Evolutionary conservation across 768 basidiomycete genomes (phyloP).

Genomic region (Baorangia bicolor): DNA sequence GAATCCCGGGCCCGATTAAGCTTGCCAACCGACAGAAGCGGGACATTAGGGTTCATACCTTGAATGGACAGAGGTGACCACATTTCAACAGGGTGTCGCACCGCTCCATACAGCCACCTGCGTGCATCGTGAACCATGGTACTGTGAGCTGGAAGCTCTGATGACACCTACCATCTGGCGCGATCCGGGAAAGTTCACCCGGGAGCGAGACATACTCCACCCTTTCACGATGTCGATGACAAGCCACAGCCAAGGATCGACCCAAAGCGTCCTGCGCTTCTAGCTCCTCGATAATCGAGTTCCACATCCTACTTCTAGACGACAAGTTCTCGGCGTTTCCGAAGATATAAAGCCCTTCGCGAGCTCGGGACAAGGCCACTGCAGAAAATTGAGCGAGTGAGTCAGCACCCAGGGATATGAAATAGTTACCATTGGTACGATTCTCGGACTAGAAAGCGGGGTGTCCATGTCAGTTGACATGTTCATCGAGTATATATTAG

Average conservation of each 20-base stretch:
- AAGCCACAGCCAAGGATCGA: slow-evolving; percentile 52
- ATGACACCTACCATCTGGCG: slow-evolving; percentile 52
- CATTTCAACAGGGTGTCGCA: slow-evolving; percentile 55
- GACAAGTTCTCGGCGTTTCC: slow-evolving; percentile 62
- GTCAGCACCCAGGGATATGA: too few relatives aligned
- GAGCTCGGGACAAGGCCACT: slow-evolving; percentile 74
- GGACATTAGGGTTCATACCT: slow-evolving; percentile 36
- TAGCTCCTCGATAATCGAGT: slow-evolving; percentile 54
- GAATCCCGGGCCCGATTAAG: background rate
- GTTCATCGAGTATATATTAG: background rate
- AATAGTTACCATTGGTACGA: slow-evolving; percentile 49
- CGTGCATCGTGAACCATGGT: background rate
- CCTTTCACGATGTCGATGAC: slow-evolving; percentile 51
- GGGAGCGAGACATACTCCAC: slow-evolving; percentile 46
- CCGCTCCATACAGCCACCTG: slow-evolving; percentile 62
- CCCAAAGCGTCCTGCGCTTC: slow-evolving; percentile 48
- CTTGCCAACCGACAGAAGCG: background rate
- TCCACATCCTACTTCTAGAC: slow-evolving; percentile 57
- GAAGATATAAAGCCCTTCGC: slow-evolving; percentile 70
- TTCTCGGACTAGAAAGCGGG: slow-evolving; percentile 46
- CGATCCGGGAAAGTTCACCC: slow-evolving; percentile 46
- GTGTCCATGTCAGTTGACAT: background rate
- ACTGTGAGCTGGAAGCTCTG: background rate
- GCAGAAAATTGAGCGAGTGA: slow-evolving; percentile 5
- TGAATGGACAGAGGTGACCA: slow-evolving; percentile 64